A percentile compares a stretch with the other conserved stretches of the same genome.
These are phyloP conservation scores for Epichloe sylvatica DNA, from an alignment of 2,329 filamentous ascomycete genomes.

Conservation along the genomic window DNA sequence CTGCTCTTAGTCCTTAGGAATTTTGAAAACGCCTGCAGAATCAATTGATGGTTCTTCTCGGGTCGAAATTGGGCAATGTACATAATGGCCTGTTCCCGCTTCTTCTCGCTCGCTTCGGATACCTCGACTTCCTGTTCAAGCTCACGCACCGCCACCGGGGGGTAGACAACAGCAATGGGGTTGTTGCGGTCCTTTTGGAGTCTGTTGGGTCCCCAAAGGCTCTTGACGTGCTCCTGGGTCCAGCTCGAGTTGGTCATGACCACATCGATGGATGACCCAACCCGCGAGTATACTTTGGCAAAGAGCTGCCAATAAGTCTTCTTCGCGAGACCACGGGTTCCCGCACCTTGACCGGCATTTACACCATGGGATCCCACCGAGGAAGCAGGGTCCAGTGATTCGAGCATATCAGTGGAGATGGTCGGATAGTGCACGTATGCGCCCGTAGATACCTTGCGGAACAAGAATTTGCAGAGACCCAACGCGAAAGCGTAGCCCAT, in stretches of 20 bases:
- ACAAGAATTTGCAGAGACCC: slow-evolving; percentile 69
- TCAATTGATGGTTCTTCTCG: slow-evolving; percentile 87
- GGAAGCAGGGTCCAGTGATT: slow-evolving; percentile 55
- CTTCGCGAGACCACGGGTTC: slow-evolving; percentile 57
- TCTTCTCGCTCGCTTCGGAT: slow-evolving; percentile 51
- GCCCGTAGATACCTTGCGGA: slow-evolving; percentile 65
- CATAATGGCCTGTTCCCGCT: slow-evolving; percentile 58
- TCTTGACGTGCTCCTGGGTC: slow-evolving; percentile 73
- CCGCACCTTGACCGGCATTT: slow-evolving; percentile 70
- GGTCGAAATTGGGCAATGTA: slow-evolving; percentile 97
- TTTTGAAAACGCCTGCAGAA: slow-evolving; percentile 69
- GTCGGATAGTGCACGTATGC: slow-evolving; percentile 98
- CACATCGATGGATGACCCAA: slow-evolving; percentile 73
- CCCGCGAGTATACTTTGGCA: slow-evolving; percentile 65
- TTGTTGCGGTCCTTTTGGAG: slow-evolving; percentile 29
- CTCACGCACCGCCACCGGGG: slow-evolving; percentile 86
- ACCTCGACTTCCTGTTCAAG: slow-evolving; percentile 63
- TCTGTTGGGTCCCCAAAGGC: slow-evolving; percentile 58
- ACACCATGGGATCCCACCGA: slow-evolving; percentile 51
- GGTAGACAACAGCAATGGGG: slow-evolving; percentile 68
- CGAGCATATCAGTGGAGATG: slow-evolving; percentile 95
- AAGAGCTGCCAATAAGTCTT: slow-evolving; percentile 77
- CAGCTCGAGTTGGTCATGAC: slow-evolving; percentile 97
- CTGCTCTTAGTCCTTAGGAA: slow-evolving; percentile 47
- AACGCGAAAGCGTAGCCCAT: slow-evolving; percentile 95